Conservation (phyloP, 495 filamentous ascomycete genomes). For the Tuber aestivum region DNA sequence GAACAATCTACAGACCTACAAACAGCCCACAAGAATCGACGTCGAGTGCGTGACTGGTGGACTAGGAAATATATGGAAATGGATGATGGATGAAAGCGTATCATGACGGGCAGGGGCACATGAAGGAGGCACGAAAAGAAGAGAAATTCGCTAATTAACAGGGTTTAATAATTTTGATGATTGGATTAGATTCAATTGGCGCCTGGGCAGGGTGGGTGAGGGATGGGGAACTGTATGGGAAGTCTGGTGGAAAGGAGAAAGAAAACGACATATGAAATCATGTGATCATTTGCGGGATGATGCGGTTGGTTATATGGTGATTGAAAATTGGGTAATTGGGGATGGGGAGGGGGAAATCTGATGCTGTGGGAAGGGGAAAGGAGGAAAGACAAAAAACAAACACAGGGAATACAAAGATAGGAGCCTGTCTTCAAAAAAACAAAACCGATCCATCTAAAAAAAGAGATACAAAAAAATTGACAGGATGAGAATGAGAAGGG, state of each 20-base stretch:
- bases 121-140: neutral
- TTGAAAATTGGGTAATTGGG: constrained; percentile 27
- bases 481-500: constrained; percentile 2
- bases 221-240: neutral
- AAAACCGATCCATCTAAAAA: constrained; percentile 36
- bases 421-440: constrained; percentile 35
- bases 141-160: neutral
- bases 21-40: neutral
- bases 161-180: constrained; percentile 1
- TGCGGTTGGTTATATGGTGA: constrained; percentile 18
- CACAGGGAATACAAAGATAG: constrained; percentile 33
- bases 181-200: constrained; percentile 4
- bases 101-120: neutral
- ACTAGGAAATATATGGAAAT: neutral
- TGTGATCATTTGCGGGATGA: constrained; percentile 27
- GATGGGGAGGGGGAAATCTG: constrained; percentile 20
- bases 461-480: constrained; percentile 4
- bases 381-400: constrained; percentile 25
- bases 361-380: constrained; percentile 32
- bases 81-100: neutral
- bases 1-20: constrained; percentile 1
- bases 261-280: constrained; percentile 33
- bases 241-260: neutral
- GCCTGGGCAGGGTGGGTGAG: neutral
- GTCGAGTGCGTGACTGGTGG: neutral